These are phyloP conservation scores for Termitomyces sp. DNA, from an alignment of 768 basidiomycete genomes.

Conservation along the genomic window DNA sequence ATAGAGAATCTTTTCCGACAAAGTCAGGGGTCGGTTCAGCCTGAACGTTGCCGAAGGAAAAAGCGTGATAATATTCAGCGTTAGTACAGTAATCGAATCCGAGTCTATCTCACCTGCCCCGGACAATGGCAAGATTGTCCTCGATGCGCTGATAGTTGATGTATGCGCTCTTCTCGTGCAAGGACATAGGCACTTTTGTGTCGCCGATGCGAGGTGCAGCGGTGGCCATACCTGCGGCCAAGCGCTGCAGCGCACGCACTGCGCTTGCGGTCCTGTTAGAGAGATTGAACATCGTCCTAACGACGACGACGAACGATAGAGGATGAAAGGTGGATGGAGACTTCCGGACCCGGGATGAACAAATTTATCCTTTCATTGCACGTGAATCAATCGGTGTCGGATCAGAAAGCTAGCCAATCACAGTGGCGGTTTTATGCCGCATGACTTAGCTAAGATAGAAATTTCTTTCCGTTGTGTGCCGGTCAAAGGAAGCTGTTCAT, in stretches of 20 bases:
- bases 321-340: constrained; percentile 25
- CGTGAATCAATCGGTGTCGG: constrained; percentile 32
- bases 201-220: constrained; percentile 79
- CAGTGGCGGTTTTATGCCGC: constrained; percentile 20
- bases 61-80: constrained; percentile 4
- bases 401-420: constrained; percentile 30
- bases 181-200: constrained; percentile 87
- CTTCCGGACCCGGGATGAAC: constrained; percentile 33
- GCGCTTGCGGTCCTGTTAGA: constrained; percentile 52
- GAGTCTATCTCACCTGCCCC: constrained; percentile 57
- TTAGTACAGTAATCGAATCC: neutral
- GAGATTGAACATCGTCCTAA: constrained; percentile 61
- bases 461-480: neutral
- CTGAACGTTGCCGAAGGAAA: constrained; percentile 34
- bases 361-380: constrained; percentile 38
- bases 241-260: constrained; percentile 47
- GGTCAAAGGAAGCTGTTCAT: neutral
- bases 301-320: constrained; percentile 26
- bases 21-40: constrained; percentile 83
- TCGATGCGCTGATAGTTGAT: constrained; percentile 98
- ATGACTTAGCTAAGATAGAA: constrained; percentile 8
- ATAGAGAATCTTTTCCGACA: constrained; percentile 97
- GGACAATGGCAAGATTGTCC: constrained; percentile 89
- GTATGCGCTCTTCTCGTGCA: constrained; percentile 76
- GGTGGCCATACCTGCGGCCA: constrained; percentile 77